A percentile compares a stretch with the other conserved stretches of the same genome.
Evolutionary conservation across 192 early-diverging fungal genomes (phyloP).

Genomic region (Entophlyctis helioformis): DNA sequence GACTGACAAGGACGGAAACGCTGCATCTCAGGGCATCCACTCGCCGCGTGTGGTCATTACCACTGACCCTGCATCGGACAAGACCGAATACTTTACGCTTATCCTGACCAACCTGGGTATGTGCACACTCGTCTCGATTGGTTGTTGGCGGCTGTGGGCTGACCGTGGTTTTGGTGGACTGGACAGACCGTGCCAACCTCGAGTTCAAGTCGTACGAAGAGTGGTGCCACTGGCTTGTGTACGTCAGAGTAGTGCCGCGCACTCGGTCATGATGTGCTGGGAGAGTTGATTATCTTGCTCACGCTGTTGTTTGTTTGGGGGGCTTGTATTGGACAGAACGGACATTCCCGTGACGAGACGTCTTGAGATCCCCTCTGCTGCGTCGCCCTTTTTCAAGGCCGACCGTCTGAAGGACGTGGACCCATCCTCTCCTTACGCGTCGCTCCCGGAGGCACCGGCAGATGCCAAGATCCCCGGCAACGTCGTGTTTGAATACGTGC

Average conservation of each 20-base stretch:
- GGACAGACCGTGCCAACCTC: slow-evolving; percentile 19
- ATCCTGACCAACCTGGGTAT: not conserved
- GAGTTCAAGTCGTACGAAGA: slow-evolving; percentile 24
- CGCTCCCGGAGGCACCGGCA: slow-evolving; percentile 12
- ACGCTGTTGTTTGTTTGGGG: not conserved
- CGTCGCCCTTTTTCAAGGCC: slow-evolving; percentile 20
- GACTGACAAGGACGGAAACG: too few relatives aligned
- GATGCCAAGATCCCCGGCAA: slow-evolving; percentile 27
- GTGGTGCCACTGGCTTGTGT: slow-evolving; percentile 45
- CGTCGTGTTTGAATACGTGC: slow-evolving; percentile 34
- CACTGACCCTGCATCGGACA: too few relatives aligned
- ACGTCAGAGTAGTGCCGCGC: slow-evolving; percentile 5
- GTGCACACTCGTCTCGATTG: not conserved
- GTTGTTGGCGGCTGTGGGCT: too few relatives aligned
- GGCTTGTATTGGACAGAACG: slow-evolving; percentile 7
- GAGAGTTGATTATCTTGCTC: slow-evolving; percentile 1
- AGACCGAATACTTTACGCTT: too few relatives aligned
- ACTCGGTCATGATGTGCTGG: too few relatives aligned
- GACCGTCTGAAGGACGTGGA: slow-evolving; percentile 1
- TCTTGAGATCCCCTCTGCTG: slow-evolving; percentile 21
- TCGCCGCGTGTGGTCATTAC: too few relatives aligned
- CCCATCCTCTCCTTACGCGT: slow-evolving; percentile 10
- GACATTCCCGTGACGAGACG: slow-evolving; percentile 30
- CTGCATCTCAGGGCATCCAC: too few relatives aligned
- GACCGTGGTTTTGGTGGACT: not conserved